A percentile compares a stretch with the other conserved stretches of the same genome.
phyloP scores from a whole-genome alignment of 1,284 basidiomycete species.

The Melampsora americana region DNA sequence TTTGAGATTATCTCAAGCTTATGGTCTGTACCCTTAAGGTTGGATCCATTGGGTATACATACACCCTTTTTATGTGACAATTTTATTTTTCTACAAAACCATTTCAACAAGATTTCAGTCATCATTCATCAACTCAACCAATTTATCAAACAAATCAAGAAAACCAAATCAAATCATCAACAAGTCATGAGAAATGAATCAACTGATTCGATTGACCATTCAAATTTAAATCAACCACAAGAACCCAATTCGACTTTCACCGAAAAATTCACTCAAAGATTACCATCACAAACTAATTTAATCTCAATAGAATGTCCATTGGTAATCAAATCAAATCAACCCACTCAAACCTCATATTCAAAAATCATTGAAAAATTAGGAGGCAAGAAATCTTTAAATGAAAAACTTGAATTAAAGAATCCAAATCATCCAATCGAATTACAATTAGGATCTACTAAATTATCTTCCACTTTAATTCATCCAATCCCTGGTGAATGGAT shows the following conservation, averaged over 20 bases:
- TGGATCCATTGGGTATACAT: too few species aligned
- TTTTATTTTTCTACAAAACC: too few species aligned
- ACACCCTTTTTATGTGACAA: too few species aligned
- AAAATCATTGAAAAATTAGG: constrained; percentile 22
- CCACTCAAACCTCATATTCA: background rate
- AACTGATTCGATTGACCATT: too few species aligned
- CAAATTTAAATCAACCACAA: background rate
- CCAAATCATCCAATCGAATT: constrained; percentile 36
- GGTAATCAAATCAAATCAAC: background rate
- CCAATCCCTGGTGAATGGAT: constrained; percentile 75
- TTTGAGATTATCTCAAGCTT: too few species aligned
- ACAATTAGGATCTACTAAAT: background rate
- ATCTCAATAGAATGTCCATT: constrained; percentile 3
- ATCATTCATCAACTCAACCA: too few species aligned
- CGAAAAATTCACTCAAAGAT: background rate
- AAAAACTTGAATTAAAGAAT: constrained; percentile 1
- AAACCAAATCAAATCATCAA: too few species aligned
- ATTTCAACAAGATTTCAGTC: too few species aligned
- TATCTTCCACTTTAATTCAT: constrained; percentile 62
- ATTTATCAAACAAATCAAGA: too few species aligned
- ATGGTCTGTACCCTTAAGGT: too few species aligned
- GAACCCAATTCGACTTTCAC: background rate
- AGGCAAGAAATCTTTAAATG: background rate
- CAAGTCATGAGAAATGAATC: too few species aligned
- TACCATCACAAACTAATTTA: background rate